A percentile compares a stretch with the other conserved stretches of the same genome.
These are phyloP conservation scores for Naganishia vishniacii DNA, from an alignment of 768 basidiomycete genomes.

Conservation along the genomic window DNA sequence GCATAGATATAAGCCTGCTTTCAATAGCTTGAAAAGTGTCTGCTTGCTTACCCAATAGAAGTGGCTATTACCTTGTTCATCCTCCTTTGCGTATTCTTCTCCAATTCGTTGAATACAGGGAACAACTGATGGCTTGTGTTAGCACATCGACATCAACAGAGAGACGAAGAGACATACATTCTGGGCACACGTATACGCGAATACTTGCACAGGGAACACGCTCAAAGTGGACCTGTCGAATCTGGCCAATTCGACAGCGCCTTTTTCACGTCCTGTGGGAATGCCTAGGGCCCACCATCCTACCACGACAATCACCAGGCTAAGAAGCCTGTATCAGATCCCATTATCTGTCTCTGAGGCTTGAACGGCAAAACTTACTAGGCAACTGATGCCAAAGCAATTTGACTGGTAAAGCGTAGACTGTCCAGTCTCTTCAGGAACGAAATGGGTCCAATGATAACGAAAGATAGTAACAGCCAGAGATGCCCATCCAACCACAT, in stretches of 20 bases:
- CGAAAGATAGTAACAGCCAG: slow-evolving; percentile 77
- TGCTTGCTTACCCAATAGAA: slow-evolving; percentile 61
- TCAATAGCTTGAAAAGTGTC: background rate
- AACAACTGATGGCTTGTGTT: slow-evolving; percentile 60
- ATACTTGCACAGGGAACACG: slow-evolving; percentile 73
- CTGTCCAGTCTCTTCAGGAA: slow-evolving; percentile 80
- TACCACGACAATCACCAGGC: slow-evolving; percentile 46
- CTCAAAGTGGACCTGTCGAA: slow-evolving; percentile 42
- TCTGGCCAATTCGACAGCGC: slow-evolving; percentile 39
- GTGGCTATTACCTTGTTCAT: slow-evolving; percentile 83
- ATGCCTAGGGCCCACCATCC: slow-evolving; percentile 43
- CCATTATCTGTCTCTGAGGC: background rate
- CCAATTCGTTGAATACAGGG: slow-evolving; percentile 87
- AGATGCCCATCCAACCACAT: slow-evolving; percentile 56
- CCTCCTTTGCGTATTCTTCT: slow-evolving; percentile 67
- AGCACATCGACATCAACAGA: background rate
- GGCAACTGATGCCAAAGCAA: slow-evolving; percentile 86
- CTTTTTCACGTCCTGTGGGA: slow-evolving; percentile 30
- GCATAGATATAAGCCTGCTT: background rate
- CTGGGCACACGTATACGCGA: slow-evolving; percentile 63
- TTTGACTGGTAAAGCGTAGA: slow-evolving; percentile 81
- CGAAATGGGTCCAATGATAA: slow-evolving; percentile 64
- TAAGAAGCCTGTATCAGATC: slow-evolving; percentile 2
- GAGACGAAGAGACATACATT: slow-evolving; percentile 58
- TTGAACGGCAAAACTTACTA: slow-evolving; percentile 47